phyloP scores from a whole-genome alignment of 306 rosid genomes.

The Acacia crassicarpa region DNA sequence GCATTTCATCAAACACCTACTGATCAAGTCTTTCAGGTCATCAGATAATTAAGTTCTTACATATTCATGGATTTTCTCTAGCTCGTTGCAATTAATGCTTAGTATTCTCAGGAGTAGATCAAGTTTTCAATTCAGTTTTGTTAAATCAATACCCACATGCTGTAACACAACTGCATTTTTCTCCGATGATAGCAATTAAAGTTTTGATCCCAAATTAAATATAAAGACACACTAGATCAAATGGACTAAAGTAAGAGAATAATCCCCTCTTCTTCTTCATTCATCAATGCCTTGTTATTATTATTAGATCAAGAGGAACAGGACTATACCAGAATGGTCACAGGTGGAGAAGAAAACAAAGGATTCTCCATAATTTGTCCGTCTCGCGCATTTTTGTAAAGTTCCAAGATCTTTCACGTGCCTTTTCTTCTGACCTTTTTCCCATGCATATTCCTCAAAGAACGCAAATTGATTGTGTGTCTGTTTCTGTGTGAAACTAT shows the following conservation, averaged over 20 bases:
- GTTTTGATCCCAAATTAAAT: not conserved
- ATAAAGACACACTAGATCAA: not conserved
- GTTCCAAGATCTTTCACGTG: constrained; percentile 49
- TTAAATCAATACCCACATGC: not conserved
- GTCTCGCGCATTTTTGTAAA: constrained; percentile 26
- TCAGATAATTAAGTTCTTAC: constrained; percentile 22
- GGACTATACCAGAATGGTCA: constrained; percentile 7
- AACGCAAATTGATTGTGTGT: constrained; percentile 25
- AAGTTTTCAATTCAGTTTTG: not conserved
- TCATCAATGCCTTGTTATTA: constrained; percentile 14
- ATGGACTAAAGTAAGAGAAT: constrained; percentile 2
- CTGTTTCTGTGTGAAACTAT: not conserved
- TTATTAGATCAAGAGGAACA: constrained; percentile 21
- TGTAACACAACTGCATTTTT: not conserved
- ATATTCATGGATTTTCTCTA: not conserved
- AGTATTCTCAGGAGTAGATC: not conserved
- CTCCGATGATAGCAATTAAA: constrained; percentile 17
- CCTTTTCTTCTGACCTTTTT: constrained; percentile 22
- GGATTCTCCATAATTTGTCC: constrained; percentile 30
- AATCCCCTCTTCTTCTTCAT: not conserved
- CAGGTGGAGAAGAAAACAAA: constrained; percentile 33
- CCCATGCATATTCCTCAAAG: constrained; percentile 41
- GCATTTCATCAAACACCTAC: constrained; percentile 43
- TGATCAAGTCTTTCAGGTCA: constrained; percentile 67
- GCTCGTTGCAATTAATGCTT: not conserved